Percentiles rank a stretch among this genome's conserved stretches.
Evolutionary conservation across 2,329 filamentous ascomycete species (phyloP).

Genomic region (Cladosporium sp.): DNA sequence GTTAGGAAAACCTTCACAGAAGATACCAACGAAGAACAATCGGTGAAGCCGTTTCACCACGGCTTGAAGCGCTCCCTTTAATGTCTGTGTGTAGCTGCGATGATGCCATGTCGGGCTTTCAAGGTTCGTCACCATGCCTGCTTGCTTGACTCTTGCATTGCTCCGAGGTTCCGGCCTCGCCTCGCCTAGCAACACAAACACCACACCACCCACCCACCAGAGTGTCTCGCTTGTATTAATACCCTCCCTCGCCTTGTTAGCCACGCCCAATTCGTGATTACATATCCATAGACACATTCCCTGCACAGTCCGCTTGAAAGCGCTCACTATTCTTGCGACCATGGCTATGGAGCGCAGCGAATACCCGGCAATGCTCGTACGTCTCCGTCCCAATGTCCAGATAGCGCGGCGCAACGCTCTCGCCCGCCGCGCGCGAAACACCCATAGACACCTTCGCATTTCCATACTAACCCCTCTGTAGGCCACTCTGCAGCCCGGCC

Average conservation of each 20-base stretch:
- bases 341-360: conserved; percentile 73
- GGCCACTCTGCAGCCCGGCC: conserved; percentile 76
- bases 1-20: background rate
- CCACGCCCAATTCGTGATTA: background rate
- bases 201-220: background rate
- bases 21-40: background rate
- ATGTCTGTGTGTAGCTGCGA: background rate
- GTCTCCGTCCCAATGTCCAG: conserved; percentile 36
- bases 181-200: background rate
- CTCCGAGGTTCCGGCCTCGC: conserved; percentile 3
- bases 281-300: background rate
- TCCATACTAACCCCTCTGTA: conserved; percentile 41
- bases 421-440: conserved; percentile 7
- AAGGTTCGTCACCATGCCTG: background rate
- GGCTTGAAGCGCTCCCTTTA: background rate
- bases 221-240: conserved; percentile 3
- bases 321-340: conserved; percentile 11
- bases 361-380: conserved; percentile 92
- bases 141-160: background rate
- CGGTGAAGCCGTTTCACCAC: background rate
- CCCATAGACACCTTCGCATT: conserved; percentile 1
- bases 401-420: background rate
- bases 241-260: background rate
- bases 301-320: conserved; percentile 7
- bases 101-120: conserved; percentile 1